phyloP scores from a whole-genome alignment of 1,139 yeast genomes.

The Magnusiomyces sp. region DNA sequence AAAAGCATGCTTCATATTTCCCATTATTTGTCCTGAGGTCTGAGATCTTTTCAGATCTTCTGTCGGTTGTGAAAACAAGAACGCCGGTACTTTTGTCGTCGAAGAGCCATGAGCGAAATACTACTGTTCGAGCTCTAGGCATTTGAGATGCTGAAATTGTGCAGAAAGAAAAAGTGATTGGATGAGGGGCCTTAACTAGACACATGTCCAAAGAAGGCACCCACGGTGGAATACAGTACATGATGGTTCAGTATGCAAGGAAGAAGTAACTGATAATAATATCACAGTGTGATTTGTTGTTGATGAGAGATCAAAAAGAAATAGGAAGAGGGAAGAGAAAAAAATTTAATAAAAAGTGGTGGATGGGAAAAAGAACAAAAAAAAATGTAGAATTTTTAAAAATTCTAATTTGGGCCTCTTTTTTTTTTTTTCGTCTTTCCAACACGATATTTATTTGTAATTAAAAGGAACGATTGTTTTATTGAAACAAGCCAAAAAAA shows the following conservation, averaged over 20 bases:
- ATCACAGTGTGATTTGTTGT: too few relatives aligned
- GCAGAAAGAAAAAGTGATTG: constrained; percentile 51
- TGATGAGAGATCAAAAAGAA: not conserved
- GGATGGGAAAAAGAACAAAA: not conserved
- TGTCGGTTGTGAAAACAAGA: constrained; percentile 63
- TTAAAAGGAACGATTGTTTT: too few relatives aligned
- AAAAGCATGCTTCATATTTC: constrained; percentile 67
- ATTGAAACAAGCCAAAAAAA: too few relatives aligned
- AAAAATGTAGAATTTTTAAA: not conserved
- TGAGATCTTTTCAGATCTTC: constrained; percentile 53
- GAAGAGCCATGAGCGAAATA: constrained; percentile 68
- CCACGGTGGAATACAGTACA: constrained; percentile 26
- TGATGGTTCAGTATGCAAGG: constrained; percentile 1
- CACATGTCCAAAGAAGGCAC: constrained; percentile 23
- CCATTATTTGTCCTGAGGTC: constrained; percentile 44
- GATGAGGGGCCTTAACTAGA: constrained; percentile 19
- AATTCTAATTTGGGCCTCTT: not conserved
- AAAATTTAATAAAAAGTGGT: not conserved
- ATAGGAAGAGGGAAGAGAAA: not conserved
- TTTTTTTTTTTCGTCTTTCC: not conserved
- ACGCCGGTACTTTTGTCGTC: constrained; percentile 60
- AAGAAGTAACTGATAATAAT: constrained; percentile 29
- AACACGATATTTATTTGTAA: too few relatives aligned
- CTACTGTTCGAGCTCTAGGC: constrained; percentile 63
- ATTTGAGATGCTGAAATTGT: constrained; percentile 50